Base-by-base conservation (phyloP, 441 rosid genomes). In the Omphalea diandra region DNA sequence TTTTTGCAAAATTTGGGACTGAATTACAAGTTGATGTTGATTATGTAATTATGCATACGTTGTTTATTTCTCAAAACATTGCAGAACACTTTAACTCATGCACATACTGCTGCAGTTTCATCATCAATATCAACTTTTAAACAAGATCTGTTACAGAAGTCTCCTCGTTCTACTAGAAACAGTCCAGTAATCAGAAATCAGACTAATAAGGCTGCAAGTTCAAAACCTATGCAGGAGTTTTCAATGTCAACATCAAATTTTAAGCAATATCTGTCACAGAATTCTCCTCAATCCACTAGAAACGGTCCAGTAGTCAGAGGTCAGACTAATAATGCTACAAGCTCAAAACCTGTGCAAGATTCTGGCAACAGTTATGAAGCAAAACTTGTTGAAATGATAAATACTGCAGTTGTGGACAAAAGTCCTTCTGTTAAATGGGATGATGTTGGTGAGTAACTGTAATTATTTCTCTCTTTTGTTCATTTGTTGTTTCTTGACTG, bases 361-460 rank as follows among this genome's bases (percentile, higher is more conserved):
- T 75, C 96, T 72, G 85, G 81, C 57, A 82, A 68, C 73, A 84
- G 80, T 26, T 86, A 88, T 40, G 98, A 87, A 40, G 83, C 85
- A 69, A 94, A 94, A 79, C 74, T 94, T 73, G 85, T 87, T 38
- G 96, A 94, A 80, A 91, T 86, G 86, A 91, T 94, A 79, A 90
- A 87, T 78, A 88, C 88, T 55, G 84, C 91, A 14, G 86, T 94
- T 53, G 96, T 94, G 70, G 98, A 94, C 81, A 89, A 87, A 87
- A 91, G 97, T 72, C 98, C 97, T 68, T 84, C 97, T 29, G 86
- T 94, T 71, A 87, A 88, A 65, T 94, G 98, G 98, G 97, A 91
- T 62, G 98, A 94, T 88, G 97, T 94, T 41, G 97, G 98, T 94
- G 77, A 85, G 94, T 58, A 66, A 49, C 72, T 67, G 22, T 8